Base-by-base conservation (phyloP, 164 flowering plant species). In the Cinnamomum chago region DNA sequence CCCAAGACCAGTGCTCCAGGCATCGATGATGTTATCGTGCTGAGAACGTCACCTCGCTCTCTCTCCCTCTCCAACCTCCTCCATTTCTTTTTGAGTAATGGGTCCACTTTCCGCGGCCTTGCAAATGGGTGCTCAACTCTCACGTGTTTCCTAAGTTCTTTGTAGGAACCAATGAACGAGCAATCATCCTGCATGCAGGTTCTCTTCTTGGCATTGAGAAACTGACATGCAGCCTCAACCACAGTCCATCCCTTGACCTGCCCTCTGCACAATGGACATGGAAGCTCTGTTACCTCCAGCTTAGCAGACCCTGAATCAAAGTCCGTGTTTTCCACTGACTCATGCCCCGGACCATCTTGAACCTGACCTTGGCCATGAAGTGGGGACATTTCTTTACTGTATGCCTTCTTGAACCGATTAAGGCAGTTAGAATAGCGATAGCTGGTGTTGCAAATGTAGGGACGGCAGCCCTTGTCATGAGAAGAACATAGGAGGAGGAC, bases 401-500 rank as follows among this genome's bases (percentile, higher is more conserved):
- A 70, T 7, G 84, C 82, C 67, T 79, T 77, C 55, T 72, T 84
- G 78, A 85, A 89, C 82, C 86, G 90, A 76, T 88, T 87, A 35
- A 88, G 90, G 76, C 92, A 88, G 70, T 88, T 88, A 65, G 92
- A 87, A 67, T 82, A 84, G 52, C 89, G 88, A 62, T 75, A 84
- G 77, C 91, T 86, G 62, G 93, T 89, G 52, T 84, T 91, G 72
- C 93, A 89, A 90, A 89, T 89, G 75, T 86, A 89, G 60, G 93
- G 93, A 28, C 90, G 90, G 69, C 93, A 89, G 47, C 93, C 93
- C 79, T 89, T 86, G 80, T 86, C 85, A 66, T 89, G 84, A 10
- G 91, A 89, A 6, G 93, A 88, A 72, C 93, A 89, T n/a, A 89
- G 88, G 66, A 89, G 89, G 69, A 89, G 91, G 64, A 89, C 93